phyloP scores from a whole-genome alignment of 75 land plant species.

The Adiantum capillusveneris region DNA sequence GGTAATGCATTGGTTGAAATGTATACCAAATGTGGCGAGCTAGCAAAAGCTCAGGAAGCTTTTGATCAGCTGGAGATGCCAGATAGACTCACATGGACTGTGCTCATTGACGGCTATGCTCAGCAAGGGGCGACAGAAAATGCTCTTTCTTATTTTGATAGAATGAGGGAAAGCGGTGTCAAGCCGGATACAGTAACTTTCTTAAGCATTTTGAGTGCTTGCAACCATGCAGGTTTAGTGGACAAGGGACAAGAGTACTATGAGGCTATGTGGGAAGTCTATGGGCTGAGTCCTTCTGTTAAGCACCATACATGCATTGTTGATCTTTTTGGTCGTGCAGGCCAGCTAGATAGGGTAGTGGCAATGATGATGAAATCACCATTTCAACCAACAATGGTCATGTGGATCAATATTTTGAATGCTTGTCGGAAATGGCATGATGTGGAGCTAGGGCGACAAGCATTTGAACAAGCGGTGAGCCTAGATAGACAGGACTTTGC shows the following conservation, averaged over 20 bases:
- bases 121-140: conserved; percentile 20
- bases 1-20: conserved; percentile 26
- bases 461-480: too few relatives aligned
- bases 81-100: conserved; percentile 37
- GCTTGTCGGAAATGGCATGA: too few relatives aligned
- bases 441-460: not conserved
- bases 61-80: conserved; percentile 22
- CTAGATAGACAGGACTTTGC: too few relatives aligned
- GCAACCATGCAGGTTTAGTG: conserved; percentile 8
- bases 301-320: conserved; percentile 10
- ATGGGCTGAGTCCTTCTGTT: not conserved
- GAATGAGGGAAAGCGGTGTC: conserved; percentile 30
- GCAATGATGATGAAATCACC: too few relatives aligned
- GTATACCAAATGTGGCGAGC: conserved; percentile 42
- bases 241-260: not conserved
- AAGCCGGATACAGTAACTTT: conserved; percentile 43
- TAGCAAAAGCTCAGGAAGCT: conserved; percentile 9
- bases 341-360: not conserved
- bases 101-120: conserved; percentile 40
- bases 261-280: not conserved
- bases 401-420: too few relatives aligned
- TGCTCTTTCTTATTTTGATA: conserved; percentile 25
- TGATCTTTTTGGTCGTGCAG: conserved; percentile 12
- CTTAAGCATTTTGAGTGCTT: conserved; percentile 11
- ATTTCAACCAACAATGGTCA: too few relatives aligned